phyloP scores from a whole-genome alignment of 2,329 filamentous ascomycete genomes.

The Aspergillus sp. region DNA sequence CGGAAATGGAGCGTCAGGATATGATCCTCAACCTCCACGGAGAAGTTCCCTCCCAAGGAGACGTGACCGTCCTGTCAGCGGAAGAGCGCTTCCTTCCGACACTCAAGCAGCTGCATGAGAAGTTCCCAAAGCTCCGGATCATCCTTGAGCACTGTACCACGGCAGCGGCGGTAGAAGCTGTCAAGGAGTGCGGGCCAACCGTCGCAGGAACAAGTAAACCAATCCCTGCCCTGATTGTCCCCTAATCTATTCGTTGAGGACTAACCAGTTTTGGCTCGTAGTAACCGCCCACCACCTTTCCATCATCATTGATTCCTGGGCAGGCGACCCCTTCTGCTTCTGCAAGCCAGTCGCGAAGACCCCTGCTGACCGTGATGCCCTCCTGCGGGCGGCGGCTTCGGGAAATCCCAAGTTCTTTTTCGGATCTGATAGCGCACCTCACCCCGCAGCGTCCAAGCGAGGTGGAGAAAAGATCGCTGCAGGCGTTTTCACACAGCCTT shows the following conservation, averaged over 20 bases:
- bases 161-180: slow-evolving; percentile 76
- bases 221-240: not conserved
- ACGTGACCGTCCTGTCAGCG: slow-evolving; percentile 66
- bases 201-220: slow-evolving; percentile 58
- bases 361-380: slow-evolving; percentile 71
- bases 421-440: slow-evolving; percentile 73
- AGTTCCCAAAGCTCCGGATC: slow-evolving; percentile 66
- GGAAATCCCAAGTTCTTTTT: slow-evolving; percentile 69
- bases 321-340: slow-evolving; percentile 75
- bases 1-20: slow-evolving; percentile 83
- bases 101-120: slow-evolving; percentile 70
- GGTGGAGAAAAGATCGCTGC: slow-evolving; percentile 57
- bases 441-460: slow-evolving; percentile 60
- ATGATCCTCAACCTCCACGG: slow-evolving; percentile 94
- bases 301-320: slow-evolving; percentile 77
- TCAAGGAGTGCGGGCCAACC: slow-evolving; percentile 73
- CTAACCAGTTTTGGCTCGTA: slow-evolving; percentile 7
- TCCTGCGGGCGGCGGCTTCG: slow-evolving; percentile 64
- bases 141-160: slow-evolving; percentile 88
- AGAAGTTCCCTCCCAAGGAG: slow-evolving; percentile 55
- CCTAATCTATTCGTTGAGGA: slow-evolving; percentile 33
- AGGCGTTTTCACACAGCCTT: slow-evolving; percentile 67
- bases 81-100: slow-evolving; percentile 82
- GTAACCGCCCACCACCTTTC: slow-evolving; percentile 85
- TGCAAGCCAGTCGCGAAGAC: slow-evolving; percentile 77